phyloP scores from a whole-genome alignment of 2,329 filamentous ascomycete genomes.

The Aspergillus tubingensis region DNA sequence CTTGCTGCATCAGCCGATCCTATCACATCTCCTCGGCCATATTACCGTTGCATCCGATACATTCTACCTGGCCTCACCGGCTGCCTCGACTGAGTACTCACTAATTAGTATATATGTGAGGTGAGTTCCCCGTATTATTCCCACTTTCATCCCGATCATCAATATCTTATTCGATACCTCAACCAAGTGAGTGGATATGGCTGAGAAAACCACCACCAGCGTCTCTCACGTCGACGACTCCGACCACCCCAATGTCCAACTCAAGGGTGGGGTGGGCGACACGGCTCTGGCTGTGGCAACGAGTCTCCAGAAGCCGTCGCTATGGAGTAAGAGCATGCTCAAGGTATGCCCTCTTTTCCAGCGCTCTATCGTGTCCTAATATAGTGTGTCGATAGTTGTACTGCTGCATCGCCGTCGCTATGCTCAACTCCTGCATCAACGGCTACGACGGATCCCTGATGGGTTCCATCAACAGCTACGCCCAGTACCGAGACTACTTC shows the following conservation, averaged over 20 bases:
- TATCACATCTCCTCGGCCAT: background rate
- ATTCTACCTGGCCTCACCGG: background rate
- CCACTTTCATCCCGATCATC: background rate
- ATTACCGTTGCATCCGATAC: conserved; percentile 1
- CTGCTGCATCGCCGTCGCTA: conserved; percentile 44
- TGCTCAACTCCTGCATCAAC: conserved; percentile 50
- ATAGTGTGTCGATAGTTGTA: conserved; percentile 31
- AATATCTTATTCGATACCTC: no score
- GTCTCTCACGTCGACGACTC: conserved; percentile 5
- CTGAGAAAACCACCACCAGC: conserved; percentile 4
- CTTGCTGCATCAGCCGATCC: conserved; percentile 10
- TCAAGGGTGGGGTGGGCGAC: conserved; percentile 25
- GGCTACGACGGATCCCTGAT: conserved; percentile 55
- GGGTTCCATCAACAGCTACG: conserved; percentile 51
- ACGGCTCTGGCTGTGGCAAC: conserved; percentile 36
- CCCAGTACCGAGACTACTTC: conserved; percentile 49
- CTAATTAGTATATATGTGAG: background rate
- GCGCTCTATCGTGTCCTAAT: background rate
- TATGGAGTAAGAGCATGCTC: conserved; percentile 47
- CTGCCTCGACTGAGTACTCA: background rate
- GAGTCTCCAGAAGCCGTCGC: conserved; percentile 34
- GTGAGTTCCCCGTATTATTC: background rate
- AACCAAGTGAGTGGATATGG: background rate
- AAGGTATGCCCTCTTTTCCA: conserved; percentile 31
- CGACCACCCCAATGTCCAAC: conserved; percentile 12